Percentiles rank a stretch among this genome's conserved stretches.
Conservation (phyloP, 169 alveolate species). For the Cryptosporidium ryanae region DNA sequence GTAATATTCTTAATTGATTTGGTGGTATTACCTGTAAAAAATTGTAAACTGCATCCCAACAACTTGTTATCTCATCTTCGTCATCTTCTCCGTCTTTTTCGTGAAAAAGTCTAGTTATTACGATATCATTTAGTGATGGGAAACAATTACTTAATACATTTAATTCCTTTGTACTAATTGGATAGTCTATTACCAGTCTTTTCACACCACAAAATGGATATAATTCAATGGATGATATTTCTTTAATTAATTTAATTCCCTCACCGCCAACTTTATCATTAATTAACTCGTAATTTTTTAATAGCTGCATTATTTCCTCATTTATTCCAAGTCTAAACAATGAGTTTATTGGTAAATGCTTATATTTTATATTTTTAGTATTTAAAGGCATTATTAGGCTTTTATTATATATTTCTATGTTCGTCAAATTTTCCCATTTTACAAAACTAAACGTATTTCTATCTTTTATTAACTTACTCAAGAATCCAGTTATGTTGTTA, state of each 20-base stretch:
- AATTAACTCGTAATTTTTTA: not conserved
- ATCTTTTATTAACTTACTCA: constrained; percentile 5
- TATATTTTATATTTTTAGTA: constrained; percentile 1
- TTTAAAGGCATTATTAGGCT: constrained; percentile 34
- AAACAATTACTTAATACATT: constrained; percentile 46
- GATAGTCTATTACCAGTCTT: constrained; percentile 51
- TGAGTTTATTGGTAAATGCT: constrained; percentile 29
- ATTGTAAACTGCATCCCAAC: constrained; percentile 55
- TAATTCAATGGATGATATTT: not conserved
- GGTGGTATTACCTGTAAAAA: constrained; percentile 58
- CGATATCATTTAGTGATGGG: constrained; percentile 42
- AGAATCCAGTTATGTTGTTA: constrained; percentile 52
- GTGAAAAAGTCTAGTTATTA: constrained; percentile 56
- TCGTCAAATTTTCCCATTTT: constrained; percentile 17
- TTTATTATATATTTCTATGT: constrained; percentile 46
- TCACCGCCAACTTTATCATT: not conserved
- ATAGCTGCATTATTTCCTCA: constrained; percentile 15
- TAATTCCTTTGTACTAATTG: constrained; percentile 60
- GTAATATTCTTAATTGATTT: constrained; percentile 66
- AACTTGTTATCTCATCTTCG: constrained; percentile 1
- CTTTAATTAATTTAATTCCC: not conserved
- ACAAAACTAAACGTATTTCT: not conserved
- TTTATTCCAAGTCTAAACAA: constrained; percentile 41
- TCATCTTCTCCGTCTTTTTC: constrained; percentile 4
- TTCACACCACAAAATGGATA: constrained; percentile 34